Percentiles rank a stretch among this genome's conserved stretches.
These are phyloP conservation scores for Neltuma alba DNA, from an alignment of 306 rosid genomes.

Conservation along the genomic window DNA sequence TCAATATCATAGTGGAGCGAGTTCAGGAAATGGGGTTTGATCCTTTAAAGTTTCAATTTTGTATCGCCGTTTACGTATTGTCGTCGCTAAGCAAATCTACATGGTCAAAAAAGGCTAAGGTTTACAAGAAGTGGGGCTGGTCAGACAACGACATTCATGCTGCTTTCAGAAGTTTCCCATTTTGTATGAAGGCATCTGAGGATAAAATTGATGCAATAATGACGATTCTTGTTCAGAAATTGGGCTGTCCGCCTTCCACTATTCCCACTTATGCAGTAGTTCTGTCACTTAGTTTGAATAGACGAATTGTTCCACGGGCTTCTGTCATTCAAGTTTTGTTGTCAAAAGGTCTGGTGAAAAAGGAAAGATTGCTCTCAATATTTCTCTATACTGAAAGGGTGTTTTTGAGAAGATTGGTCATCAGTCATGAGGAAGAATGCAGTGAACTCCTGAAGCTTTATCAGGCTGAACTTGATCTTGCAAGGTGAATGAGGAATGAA, in stretches of 20 bases:
- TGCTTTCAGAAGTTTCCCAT: conserved; percentile 35
- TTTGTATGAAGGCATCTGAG: conserved; percentile 34
- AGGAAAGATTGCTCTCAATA: neutral
- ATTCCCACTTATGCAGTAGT: conserved; percentile 11
- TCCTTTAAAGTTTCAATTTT: conserved; percentile 28
- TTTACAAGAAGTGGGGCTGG: conserved; percentile 45
- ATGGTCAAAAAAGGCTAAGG: conserved; percentile 34
- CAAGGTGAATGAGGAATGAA: neutral
- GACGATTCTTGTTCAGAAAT: conserved; percentile 37
- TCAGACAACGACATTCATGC: conserved; percentile 26
- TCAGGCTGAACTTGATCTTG: no score
- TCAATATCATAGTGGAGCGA: conserved; percentile 26
- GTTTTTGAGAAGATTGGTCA: conserved; percentile 30
- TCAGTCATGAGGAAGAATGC: conserved; percentile 1
- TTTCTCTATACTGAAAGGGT: neutral
- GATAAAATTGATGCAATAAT: conserved; percentile 33
- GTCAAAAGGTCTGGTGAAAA: conserved; percentile 28
- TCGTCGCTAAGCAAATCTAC: conserved; percentile 29
- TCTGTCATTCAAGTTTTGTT: conserved; percentile 35
- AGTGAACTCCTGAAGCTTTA: conserved; percentile 16
- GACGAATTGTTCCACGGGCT: conserved; percentile 40
- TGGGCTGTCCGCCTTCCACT: conserved; percentile 29
- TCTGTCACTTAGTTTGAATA: conserved; percentile 27
- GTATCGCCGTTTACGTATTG: conserved; percentile 1
- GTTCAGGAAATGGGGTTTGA: conserved; percentile 34